Evolutionary conservation across 768 basidiomycete species (phyloP).

Genomic region (Boletus fagicola): DNA sequence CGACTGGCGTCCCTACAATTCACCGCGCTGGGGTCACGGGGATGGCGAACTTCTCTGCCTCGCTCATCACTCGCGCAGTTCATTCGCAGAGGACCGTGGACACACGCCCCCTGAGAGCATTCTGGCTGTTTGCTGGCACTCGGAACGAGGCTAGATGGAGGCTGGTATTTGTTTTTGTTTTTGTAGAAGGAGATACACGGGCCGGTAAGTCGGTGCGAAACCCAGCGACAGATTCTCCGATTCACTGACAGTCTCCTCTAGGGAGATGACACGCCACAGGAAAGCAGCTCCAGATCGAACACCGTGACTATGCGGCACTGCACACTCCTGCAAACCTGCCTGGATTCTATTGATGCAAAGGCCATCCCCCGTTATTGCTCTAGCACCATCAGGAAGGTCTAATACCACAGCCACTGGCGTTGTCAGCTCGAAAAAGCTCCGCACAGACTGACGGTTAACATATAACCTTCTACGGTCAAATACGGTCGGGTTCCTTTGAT

Average conservation of each 20-base stretch:
- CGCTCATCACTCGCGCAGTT: slow-evolving; percentile 20
- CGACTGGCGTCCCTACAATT: slow-evolving; percentile 3
- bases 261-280: slow-evolving; percentile 3
- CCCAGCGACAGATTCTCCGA: slow-evolving; percentile 25
- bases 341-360: background rate
- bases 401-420: slow-evolving; percentile 1
- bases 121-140: slow-evolving; percentile 2
- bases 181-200: background rate
- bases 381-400: slow-evolving; percentile 2
- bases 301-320: background rate
- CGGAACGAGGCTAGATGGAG: background rate
- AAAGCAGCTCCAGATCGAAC: background rate
- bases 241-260: slow-evolving; percentile 7
- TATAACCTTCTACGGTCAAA: background rate
- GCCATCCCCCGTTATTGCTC: background rate
- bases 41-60: slow-evolving; percentile 20
- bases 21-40: slow-evolving; percentile 18
- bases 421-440: background rate
- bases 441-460: background rate
- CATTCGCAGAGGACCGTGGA: slow-evolving; percentile 16
- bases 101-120: slow-evolving; percentile 1
- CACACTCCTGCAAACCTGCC: background rate
- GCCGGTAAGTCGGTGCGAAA: slow-evolving; percentile 8
- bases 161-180: slow-evolving; percentile 24
- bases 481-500: background rate